Evolutionary conservation across 2,329 filamentous ascomycete genomes (phyloP).

Genomic region (Verticillium zaregamsianum): DNA sequence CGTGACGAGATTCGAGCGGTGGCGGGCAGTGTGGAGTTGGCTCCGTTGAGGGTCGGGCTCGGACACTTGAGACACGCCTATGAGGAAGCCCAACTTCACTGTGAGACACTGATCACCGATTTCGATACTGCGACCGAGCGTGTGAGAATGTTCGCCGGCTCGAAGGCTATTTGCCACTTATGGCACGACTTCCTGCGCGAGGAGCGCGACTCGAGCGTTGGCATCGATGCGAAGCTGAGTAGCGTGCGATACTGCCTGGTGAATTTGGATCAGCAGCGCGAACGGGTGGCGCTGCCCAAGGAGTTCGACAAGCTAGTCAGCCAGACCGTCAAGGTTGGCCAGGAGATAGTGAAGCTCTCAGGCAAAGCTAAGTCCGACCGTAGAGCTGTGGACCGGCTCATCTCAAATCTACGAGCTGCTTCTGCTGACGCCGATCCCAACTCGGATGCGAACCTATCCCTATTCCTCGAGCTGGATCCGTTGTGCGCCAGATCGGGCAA

Average conservation of each 20-base stretch:
- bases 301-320: background rate
- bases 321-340: background rate
- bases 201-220: constrained; percentile 12
- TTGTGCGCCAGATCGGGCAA: background rate
- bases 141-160: constrained; percentile 17
- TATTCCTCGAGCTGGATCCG: background rate
- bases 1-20: background rate
- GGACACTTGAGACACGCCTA: constrained; percentile 19
- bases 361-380: background rate
- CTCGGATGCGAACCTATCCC: background rate
- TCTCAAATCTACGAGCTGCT: background rate
- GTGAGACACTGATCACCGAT: constrained; percentile 14
- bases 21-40: background rate
- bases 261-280: background rate
- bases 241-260: background rate
- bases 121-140: constrained; percentile 18
- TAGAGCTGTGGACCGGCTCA: background rate
- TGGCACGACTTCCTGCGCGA: constrained; percentile 20
- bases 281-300: background rate
- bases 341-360: background rate
- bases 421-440: background rate
- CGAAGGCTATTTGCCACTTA: constrained; percentile 17
- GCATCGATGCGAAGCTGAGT: constrained; percentile 5
- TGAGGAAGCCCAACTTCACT: constrained; percentile 18
- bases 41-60: background rate